Evolutionary conservation across 345 rosid species (phyloP), one percentile per base, ranked within the genome.

Genomic region (Clarkia xantiana): DNA sequence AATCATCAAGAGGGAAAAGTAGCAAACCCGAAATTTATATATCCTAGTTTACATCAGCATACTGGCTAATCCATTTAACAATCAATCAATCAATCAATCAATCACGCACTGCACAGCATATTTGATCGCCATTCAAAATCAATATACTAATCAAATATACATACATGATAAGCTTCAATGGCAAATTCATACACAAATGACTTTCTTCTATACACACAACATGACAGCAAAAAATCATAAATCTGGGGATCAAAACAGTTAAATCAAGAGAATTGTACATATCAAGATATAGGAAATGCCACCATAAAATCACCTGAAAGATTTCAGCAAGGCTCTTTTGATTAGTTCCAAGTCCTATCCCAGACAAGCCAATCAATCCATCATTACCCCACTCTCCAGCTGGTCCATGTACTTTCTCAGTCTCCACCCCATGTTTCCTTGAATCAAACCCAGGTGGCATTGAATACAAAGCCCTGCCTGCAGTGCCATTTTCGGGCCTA

Each of bases 401-500:
- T 12, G 87, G 65, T 54, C 70, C 67, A 57, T 19, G 56, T 14
- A 54, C 46, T 15, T 70, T 78, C 50, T 71, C 84, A 42, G 70
- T 45, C 39, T 72, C 84, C 38, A 12, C 55, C 54, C 68, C 85
- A 23, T 72, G 78, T 65, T 73, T 79, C 76, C 68, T 76, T 18
- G 77, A 67, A 60, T 74, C 78, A 69, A 87, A 84, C 54, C 94
- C 94, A 2, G 88, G 94, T 9, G 84, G 88, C 80, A 63, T 71
- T 1, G 84, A 55, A 67, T 75, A 84, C 71, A 87, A 65, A 22
- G 91, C 72, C 62, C 70, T 72, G n/a, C 59, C 64, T 13, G 52
- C 59, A 64, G 36, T 29, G 8, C 60, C 60, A 60, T 65, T 72
- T 36, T 77, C 77, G 52, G 60, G 65, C 56, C 66, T 58, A 56